phyloP scores from a whole-genome alignment of 768 basidiomycete genomes.

The Boletus rex-veris region DNA sequence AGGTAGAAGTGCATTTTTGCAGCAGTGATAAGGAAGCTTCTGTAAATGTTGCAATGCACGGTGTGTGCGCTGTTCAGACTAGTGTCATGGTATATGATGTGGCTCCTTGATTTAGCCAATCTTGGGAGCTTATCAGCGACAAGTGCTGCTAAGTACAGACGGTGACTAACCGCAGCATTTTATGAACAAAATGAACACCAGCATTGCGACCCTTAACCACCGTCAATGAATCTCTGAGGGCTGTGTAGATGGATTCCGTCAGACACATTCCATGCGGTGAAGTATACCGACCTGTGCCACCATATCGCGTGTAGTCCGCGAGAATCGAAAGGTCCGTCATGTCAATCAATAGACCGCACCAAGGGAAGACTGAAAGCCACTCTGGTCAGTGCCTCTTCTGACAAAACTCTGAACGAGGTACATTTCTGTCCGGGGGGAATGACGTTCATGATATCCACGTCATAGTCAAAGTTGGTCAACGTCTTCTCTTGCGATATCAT shows the following conservation, averaged over 20 bases:
- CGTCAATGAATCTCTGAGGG: slow-evolving; percentile 63
- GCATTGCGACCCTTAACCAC: slow-evolving; percentile 63
- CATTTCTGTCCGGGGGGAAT: slow-evolving; percentile 44
- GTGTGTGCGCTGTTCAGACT: slow-evolving; percentile 57
- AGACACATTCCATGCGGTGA: not conserved
- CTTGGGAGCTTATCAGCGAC: slow-evolving; percentile 36
- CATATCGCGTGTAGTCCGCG: slow-evolving; percentile 73
- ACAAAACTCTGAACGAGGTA: slow-evolving; percentile 15
- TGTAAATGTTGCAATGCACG: slow-evolving; percentile 81
- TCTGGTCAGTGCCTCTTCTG: not conserved
- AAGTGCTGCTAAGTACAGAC: not conserved
- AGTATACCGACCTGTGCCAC: slow-evolving; percentile 48
- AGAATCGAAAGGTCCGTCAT: slow-evolving; percentile 73
- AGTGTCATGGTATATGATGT: slow-evolving; percentile 78
- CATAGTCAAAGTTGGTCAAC: slow-evolving; percentile 77
- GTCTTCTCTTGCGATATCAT: slow-evolving; percentile 89
- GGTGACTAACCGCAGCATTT: slow-evolving; percentile 68
- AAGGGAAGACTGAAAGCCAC: slow-evolving; percentile 70
- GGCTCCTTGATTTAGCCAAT: slow-evolving; percentile 67
- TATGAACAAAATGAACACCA: slow-evolving; percentile 60
- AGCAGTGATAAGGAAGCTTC: slow-evolving; percentile 75
- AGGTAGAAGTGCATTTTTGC: slow-evolving; percentile 89
- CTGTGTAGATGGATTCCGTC: slow-evolving; percentile 36
- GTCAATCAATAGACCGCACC: slow-evolving; percentile 87
- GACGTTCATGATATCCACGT: slow-evolving; percentile 50